These are phyloP conservation scores for Gloeopeniophorella convolvens DNA, from an alignment of 768 basidiomycete genomes.

Conservation along the genomic window DNA sequence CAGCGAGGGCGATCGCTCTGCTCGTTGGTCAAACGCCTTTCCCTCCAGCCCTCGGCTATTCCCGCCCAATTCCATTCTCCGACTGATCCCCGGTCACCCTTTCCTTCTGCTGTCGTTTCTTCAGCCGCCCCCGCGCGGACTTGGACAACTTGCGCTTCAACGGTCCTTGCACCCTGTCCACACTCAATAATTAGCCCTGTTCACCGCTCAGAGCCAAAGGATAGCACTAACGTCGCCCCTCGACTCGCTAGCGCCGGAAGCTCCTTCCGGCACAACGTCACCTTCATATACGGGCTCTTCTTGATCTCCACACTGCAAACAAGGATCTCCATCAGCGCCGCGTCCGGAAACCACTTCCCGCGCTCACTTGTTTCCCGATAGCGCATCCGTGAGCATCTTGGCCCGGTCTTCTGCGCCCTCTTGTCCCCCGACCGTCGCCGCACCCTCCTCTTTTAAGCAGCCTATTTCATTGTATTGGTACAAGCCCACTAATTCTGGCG, in stretches of 20 bases:
- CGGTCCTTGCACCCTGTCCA: slow-evolving; percentile 51
- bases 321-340: neutral
- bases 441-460: slow-evolving; percentile 39
- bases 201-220: neutral
- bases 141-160: slow-evolving; percentile 47
- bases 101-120: slow-evolving; percentile 35
- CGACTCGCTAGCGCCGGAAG: slow-evolving; percentile 29
- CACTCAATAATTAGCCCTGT: neutral
- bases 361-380: slow-evolving; percentile 59
- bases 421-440: slow-evolving; percentile 26
- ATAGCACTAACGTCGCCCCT: slow-evolving; percentile 45
- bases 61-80: slow-evolving; percentile 15
- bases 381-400: slow-evolving; percentile 29
- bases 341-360: no score
- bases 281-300: slow-evolving; percentile 61
- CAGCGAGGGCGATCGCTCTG: slow-evolving; percentile 7
- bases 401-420: slow-evolving; percentile 28
- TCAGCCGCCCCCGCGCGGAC: slow-evolving; percentile 49
- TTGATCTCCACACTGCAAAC: slow-evolving; percentile 18
- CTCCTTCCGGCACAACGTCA: slow-evolving; percentile 50
- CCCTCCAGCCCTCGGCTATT: slow-evolving; percentile 1
- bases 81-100: no score
- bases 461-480: slow-evolving; percentile 76
- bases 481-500: slow-evolving; percentile 38
- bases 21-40: neutral